Evolutionary conservation across 2,329 filamentous ascomycete species (phyloP), one percentile per base, ranked within the genome.

Genomic region (Apiospora pterosperma): DNA sequence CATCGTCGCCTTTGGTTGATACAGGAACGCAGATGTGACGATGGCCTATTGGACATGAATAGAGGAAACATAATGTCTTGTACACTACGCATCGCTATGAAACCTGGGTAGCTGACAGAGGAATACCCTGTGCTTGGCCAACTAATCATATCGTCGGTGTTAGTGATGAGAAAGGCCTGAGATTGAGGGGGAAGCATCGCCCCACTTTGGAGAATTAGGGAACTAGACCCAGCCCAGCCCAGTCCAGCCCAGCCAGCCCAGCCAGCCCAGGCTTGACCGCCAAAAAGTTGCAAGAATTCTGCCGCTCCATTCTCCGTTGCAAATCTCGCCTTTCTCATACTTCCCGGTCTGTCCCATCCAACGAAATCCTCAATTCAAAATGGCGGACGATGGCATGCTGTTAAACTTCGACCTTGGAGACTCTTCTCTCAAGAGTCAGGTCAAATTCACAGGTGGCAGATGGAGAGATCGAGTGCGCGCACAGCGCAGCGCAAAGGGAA

Each of bases 351-450:
- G n/a, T 21, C 21, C 21, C 3, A 8, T 34, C 48, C 31, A 55
- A 34, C 8, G 25, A 10, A 34, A 34, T 5, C 48, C 19, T 6
- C 48, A 55, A n/a, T 34, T 31, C 42, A 55, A 55, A 66, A 97
- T 98, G 94, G 92, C 92, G 62, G 94, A 98, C 82, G 92, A 97
- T 88, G 93, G 93, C 70, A 91, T 99, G 88, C 86, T 97, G 64
- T 83, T 98, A 75, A 98, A 98, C 73, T 97, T 98, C 76, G 89
- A 93, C 71, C 82, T 97, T 64, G 85, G 87, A 34, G 88, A 92
- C 66, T 85, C 82, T 21, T 85, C 90, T 14, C 76, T 92, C 63
- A 84, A 89, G 66, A 82, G 85, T 6, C 80, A 85, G 63, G 81
- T 85, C 66, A 88, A 84, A 70, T 92, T 96, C 77, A 96, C 91